Percentiles rank a stretch among this genome's conserved stretches.
Evolutionary conservation across 2,329 filamentous ascomycete genomes (phyloP).

Genomic region (Sporothrix inflata): DNA sequence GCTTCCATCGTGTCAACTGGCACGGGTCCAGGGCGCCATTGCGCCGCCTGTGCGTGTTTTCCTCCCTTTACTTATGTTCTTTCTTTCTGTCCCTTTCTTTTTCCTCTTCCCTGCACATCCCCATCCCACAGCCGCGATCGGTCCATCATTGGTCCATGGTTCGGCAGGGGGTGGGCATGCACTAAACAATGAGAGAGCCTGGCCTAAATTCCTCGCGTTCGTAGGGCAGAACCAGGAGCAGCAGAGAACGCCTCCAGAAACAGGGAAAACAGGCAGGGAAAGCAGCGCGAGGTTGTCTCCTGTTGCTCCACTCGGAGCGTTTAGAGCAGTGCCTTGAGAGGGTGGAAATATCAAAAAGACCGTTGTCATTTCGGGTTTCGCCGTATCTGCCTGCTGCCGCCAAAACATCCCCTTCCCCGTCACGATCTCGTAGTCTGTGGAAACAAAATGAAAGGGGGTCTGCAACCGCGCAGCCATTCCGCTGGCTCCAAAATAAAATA

Average conservation of each 20-base stretch:
- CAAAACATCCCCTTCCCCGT: no score
- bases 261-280: neutral
- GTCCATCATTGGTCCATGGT: neutral
- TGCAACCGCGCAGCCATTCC: neutral
- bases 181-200: neutral
- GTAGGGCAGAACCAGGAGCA: neutral
- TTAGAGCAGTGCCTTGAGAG: neutral
- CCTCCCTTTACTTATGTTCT: neutral
- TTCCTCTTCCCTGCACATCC: conserved; percentile 8
- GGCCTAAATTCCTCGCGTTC: neutral
- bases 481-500: neutral
- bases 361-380: neutral
- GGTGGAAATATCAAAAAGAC: neutral
- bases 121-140: neutral
- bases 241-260: neutral
- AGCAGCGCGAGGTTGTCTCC: neutral
- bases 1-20: neutral
- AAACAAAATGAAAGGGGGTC: neutral
- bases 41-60: neutral
- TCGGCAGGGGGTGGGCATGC: neutral
- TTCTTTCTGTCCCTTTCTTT: neutral
- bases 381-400: neutral
- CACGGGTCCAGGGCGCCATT: neutral
- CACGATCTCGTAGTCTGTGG: neutral
- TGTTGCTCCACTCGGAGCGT: neutral